Evolutionary conservation across 1,284 basidiomycete species (phyloP).

Genomic region (Mycosarcoma maydis): DNA sequence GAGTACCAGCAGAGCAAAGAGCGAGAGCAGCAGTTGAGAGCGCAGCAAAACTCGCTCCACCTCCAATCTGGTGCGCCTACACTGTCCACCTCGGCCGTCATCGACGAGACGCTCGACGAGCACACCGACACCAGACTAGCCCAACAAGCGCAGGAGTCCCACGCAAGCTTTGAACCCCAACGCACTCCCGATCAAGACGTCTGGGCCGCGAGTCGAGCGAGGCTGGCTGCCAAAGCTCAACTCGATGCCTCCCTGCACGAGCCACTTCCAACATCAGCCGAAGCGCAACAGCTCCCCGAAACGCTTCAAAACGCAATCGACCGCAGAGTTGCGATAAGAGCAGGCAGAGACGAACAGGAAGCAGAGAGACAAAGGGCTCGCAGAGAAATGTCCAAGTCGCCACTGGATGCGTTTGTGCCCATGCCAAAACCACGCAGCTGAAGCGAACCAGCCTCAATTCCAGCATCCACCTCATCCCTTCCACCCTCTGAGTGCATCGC

Average conservation of each 20-base stretch:
- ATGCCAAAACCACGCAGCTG: conserved; percentile 24
- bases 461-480: too few species aligned
- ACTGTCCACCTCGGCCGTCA: conserved; percentile 20
- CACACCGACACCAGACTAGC: conserved; percentile 1
- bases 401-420: conserved; percentile 46
- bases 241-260: too few species aligned
- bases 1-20: conserved; percentile 17
- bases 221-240: conserved; percentile 33
- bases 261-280: too few species aligned
- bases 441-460: too few species aligned
- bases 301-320: conserved; percentile 30
- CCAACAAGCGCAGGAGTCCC: neutral
- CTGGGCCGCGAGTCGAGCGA: conserved; percentile 40
- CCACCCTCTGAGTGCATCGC: too few species aligned
- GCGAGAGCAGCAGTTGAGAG: conserved; percentile 12
- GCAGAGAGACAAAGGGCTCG: conserved; percentile 25
- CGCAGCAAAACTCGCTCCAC: conserved; percentile 13
- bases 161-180: conserved; percentile 12
- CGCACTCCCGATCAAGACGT: conserved; percentile 31
- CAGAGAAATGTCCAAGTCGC: conserved; percentile 42
- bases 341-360: conserved; percentile 8
- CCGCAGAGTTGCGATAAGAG: conserved; percentile 24
- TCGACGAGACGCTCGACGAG: conserved; percentile 7
- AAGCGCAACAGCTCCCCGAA: neutral
- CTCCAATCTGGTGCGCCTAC: neutral